These are phyloP conservation scores for Astragalus membranaceus DNA, from an alignment of 306 rosid genomes.

Conservation along the genomic window DNA sequence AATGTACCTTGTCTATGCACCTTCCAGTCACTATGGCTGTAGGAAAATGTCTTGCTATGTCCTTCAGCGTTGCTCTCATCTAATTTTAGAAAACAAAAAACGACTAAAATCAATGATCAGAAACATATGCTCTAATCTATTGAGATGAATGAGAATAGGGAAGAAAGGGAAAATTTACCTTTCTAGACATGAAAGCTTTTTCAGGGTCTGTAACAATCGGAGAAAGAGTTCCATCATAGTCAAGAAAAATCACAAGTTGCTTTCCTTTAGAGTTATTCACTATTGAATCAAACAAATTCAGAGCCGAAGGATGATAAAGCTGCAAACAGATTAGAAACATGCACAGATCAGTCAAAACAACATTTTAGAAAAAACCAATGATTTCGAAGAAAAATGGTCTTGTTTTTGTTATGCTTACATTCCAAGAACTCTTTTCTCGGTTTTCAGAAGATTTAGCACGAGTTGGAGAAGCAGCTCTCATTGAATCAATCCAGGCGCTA, in stretches of 20 bases:
- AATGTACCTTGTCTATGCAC: constrained; percentile 75
- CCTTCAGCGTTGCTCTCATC: constrained; percentile 79
- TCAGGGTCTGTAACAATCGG: constrained; percentile 91
- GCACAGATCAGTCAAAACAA: not conserved
- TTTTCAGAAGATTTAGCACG: constrained; percentile 39
- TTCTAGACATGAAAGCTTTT: constrained; percentile 72
- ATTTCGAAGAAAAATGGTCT: not conserved
- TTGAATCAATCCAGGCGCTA: constrained; percentile 66
- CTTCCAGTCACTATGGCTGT: constrained; percentile 95
- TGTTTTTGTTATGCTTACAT: constrained; percentile 31
- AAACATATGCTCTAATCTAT: not conserved
- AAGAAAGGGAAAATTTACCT: constrained; percentile 35
- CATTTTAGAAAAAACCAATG: not conserved
- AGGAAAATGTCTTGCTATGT: constrained; percentile 66
- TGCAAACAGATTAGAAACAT: constrained; percentile 11
- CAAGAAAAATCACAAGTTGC: constrained; percentile 72
- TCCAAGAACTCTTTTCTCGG: constrained; percentile 47
- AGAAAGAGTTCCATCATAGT: constrained; percentile 94
- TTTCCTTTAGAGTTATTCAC: constrained; percentile 49
- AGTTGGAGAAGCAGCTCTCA: constrained; percentile 90
- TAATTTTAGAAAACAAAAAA: not conserved
- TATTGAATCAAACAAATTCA: constrained; percentile 56
- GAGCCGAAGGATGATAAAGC: constrained; percentile 76
- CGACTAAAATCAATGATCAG: not conserved
- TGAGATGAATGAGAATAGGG: not conserved